These are phyloP conservation scores for Cylindrotheca fusiformis DNA, from an alignment of 108 stramenopile genomes.

Conservation along the genomic window DNA sequence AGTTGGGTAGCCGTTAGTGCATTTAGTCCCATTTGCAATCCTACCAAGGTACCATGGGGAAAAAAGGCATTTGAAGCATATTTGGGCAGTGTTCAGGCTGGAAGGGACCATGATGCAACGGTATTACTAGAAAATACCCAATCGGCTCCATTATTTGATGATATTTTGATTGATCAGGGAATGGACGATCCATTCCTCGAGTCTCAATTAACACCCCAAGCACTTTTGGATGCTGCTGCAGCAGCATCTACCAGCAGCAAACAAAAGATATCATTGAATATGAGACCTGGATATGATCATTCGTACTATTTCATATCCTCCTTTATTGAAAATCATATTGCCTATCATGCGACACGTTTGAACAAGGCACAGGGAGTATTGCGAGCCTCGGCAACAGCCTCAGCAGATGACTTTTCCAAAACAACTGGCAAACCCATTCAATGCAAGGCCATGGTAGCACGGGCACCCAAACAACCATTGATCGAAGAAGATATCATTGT, in stretches of 20 bases:
- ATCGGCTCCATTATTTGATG: conserved; percentile 40
- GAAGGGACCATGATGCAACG: conserved; percentile 65
- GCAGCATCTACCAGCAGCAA: conserved; percentile 41
- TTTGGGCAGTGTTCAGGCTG: conserved; percentile 60
- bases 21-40: conserved; percentile 87
- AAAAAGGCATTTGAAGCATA: conserved; percentile 83
- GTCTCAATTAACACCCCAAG: conserved; percentile 8
- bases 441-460: conserved; percentile 65
- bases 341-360: conserved; percentile 68
- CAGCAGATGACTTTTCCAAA: neutral
- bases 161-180: conserved; percentile 85
- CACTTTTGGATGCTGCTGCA: conserved; percentile 35
- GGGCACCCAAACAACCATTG: conserved; percentile 55
- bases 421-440: conserved; percentile 51
- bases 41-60: conserved; percentile 81
- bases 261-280: conserved; percentile 59
- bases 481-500: conserved; percentile 61
- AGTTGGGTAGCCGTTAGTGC: conserved; percentile 61
- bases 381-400: neutral
- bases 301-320: conserved; percentile 89
- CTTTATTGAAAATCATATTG: conserved; percentile 86
- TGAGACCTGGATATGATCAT: conserved; percentile 61
- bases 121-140: conserved; percentile 18
- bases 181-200: conserved; percentile 64
- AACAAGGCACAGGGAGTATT: conserved; percentile 8